Base-by-base conservation (phyloP, 352 stramenopile genomes). In the Pythium rishiriense region DNA sequence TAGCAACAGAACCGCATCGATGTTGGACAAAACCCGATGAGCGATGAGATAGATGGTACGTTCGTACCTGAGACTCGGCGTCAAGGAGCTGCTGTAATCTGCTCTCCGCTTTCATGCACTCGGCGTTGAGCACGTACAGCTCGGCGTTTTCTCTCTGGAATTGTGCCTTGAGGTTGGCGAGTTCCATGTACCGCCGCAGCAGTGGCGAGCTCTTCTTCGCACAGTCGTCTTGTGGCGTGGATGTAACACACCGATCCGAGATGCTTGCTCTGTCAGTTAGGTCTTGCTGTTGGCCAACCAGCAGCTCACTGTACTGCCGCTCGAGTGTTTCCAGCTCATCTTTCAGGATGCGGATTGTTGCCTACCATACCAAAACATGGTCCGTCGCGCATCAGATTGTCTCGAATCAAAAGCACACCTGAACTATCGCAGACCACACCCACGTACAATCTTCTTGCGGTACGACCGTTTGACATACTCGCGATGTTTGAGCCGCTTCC, bases 401-500 rank as follows among this genome's bases (percentile, higher is more conserved):
- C 10, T 35, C 31, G 10, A 35, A 35, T 42, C 35, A 2, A 15
- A 39, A 4, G 15, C 10, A 50, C 39, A 33, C 10, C 25, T 5
- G 17, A 35, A 9, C 37, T 41, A 35, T 25, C 2, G 17, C n/a
- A n/a, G 22, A 12, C 25, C 6, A n/a, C 11, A 17, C 17, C 5
- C 17, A 56, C 28, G 62, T 80, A 88, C 81, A 50, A 86, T 72
- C 48, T 91, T 88, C 73, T 88, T 87, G 42, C 79, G 83, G 70
- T 91, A 88, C 43, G 79, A 88, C 57, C 78, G 79, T 49, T 83
- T 84, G 46, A 88, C 81, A 64, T 88, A 88, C 55, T 86, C 77
- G 54, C 79, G 78, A 43, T 91, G 81, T 56, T 76, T 79, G 35
- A 88, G 74, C 11, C 79, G 78, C 75, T 87, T 90, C 28, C 37